Base-by-base conservation (phyloP, 2,329 filamentous ascomycete genomes). In the Paracorniculantispora psalliotae region DNA sequence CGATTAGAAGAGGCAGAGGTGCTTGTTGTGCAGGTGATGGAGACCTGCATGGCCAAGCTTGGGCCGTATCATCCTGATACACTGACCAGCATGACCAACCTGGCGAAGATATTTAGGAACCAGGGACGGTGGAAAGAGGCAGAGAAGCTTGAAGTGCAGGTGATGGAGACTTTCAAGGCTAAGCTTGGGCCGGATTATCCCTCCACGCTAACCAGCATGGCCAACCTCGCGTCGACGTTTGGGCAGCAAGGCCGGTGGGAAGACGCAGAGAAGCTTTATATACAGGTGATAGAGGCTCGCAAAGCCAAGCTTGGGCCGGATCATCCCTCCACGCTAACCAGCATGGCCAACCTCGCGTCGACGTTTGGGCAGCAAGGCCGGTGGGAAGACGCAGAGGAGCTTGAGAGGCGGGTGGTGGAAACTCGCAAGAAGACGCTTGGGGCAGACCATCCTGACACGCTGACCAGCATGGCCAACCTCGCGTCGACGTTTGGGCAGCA, bases 31-130 rank as follows among this genome's bases (percentile, higher is more conserved):
- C 21, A 28, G 17, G 63, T 59, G 23, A 56, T 63, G 44, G 60
- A 63, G 39, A 47, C 26, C 35, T 55, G 57, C 39, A 56, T 62
- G 58, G 54, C 28, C 28, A 37, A 51, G 55, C 55, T 64, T 23
- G 63, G 64, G 23, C 15, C 8, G 13, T 59, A 63, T 19, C 62
- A 66, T 54, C 60, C 52, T 3, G 17, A 43, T 10, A 67, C 64
- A 17, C 59, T 65, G 26, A 61, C 9, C 2, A 62, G 61, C 54
- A 63, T 63, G 61, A 26, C 1, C 15, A 59, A 64, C 33, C 51
- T 66, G n/a, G n/a, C n/a, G n/a, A n/a, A n/a, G n/a, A n/a, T n/a
- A n/a, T n/a, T n/a, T n/a, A n/a, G n/a, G n/a, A n/a, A 25, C n/a
- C 13, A 51, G 30, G 58, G 58, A 19, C 60, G 53, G 35, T 63